These are phyloP conservation scores for Rutstroemia sp. DNA, from an alignment of 2,329 filamentous ascomycete species.

Conservation along the genomic window DNA sequence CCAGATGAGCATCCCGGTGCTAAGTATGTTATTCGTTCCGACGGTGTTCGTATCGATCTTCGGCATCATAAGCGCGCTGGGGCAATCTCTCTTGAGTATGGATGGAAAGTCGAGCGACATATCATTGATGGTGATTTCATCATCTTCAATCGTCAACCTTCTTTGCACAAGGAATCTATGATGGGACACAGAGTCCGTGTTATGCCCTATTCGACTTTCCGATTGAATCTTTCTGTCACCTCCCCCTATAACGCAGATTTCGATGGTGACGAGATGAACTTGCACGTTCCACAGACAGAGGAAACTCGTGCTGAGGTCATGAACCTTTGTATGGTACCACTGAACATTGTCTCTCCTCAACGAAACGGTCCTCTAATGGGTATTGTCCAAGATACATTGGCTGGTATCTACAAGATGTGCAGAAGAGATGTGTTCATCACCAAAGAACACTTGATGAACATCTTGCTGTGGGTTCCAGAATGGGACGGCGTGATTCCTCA, in stretches of 20 bases:
- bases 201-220: slow-evolving; percentile 98
- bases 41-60: slow-evolving; percentile 90
- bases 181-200: slow-evolving; percentile 97
- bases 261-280: slow-evolving; percentile 99
- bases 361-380: slow-evolving; percentile 97
- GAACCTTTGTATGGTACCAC: slow-evolving; percentile 93
- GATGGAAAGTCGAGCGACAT: slow-evolving; percentile 98
- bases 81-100: slow-evolving; percentile 83
- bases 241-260: slow-evolving; percentile 99
- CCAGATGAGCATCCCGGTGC: slow-evolving; percentile 94
- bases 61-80: slow-evolving; percentile 82
- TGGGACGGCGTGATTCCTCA: slow-evolving; percentile 95
- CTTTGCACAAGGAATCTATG: slow-evolving; percentile 99
- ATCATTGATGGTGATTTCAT: slow-evolving; percentile 95
- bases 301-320: slow-evolving; percentile 93
- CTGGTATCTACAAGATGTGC: slow-evolving; percentile 94
- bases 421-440: slow-evolving; percentile 85
- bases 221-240: slow-evolving; percentile 93
- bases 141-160: slow-evolving; percentile 99
- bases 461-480: slow-evolving; percentile 93
- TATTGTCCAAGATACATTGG: slow-evolving; percentile 96
- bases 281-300: slow-evolving; percentile 97
- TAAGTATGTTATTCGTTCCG: slow-evolving; percentile 90
- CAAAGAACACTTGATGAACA: slow-evolving; percentile 90
- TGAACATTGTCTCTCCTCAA: slow-evolving; percentile 97